Evolutionary conservation across 768 basidiomycete genomes (phyloP), one percentile per base, ranked within the genome.

Genomic region (Hortiboletus campestris): DNA sequence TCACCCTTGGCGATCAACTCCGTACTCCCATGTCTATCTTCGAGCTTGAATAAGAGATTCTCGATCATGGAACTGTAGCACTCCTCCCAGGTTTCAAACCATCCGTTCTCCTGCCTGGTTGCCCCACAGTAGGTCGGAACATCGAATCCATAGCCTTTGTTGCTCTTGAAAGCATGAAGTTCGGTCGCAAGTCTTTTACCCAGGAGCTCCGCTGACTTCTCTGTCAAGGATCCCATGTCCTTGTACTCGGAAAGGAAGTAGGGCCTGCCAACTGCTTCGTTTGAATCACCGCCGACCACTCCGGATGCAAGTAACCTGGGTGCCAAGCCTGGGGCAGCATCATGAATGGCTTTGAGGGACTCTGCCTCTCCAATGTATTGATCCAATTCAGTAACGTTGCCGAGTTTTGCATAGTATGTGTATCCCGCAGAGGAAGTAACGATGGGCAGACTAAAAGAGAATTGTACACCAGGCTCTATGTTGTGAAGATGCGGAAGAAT

Each of bases 171-270:
- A 7, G 63, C 63, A 53, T 92, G 90, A 52, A 92, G 67, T 63
- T 91, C 87, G 3, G 72, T 79, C 1, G 88, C 89, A 52, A 92
- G 60, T 41, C 85, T 77, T 67, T 75, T 76, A 10, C 82, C 90
- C 8, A 91, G 76, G 13, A 71, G 63, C 45, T 70, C 68, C 3
- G 82, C 85, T 13, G 82, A 73, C 17, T 69, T 59, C 22, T 71
- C 66, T 13, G 77, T 77, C 16, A 91, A 72, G 31, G 75, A 62
- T 0, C 69, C 66, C 16, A 91, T 70, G 34, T 83, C 75, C 66
- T 84, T 89, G 75, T 88, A 89, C 67, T 91, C 86, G 0, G 85
- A 87, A 44, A 91, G 78, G 72, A 91, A 86, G 66, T 79, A 87
- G 0, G 88, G 86, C 34, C 63, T 68, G 11, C 78, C 80, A 20